Evolutionary conservation across 2,329 filamentous ascomycete species (phyloP).

Genomic region (Pleoardoris graminearum): DNA sequence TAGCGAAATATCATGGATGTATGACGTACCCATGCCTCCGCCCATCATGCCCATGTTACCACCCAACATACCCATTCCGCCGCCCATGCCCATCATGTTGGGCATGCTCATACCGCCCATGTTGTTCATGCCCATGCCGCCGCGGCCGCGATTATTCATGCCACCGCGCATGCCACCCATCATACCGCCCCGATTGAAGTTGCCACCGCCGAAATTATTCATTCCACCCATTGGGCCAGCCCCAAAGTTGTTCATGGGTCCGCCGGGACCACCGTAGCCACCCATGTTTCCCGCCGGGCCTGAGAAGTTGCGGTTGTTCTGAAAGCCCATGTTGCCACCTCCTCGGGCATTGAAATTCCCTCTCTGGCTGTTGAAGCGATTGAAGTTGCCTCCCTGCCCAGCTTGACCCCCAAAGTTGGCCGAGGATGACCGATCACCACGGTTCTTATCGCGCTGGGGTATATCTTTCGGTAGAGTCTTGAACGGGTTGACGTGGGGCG

Average conservation of each 20-base stretch:
- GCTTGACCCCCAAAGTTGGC: conserved; percentile 53
- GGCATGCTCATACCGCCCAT: conserved; percentile 44
- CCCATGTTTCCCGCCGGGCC: conserved; percentile 42
- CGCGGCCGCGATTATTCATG: conserved; percentile 48
- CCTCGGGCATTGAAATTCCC: conserved; percentile 39
- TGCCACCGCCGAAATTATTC: conserved; percentile 44
- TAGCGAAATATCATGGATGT: conserved; percentile 3
- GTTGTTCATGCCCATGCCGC: conserved; percentile 41
- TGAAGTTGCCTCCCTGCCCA: conserved; percentile 49
- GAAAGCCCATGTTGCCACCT: conserved; percentile 38
- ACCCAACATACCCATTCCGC: conserved; percentile 44
- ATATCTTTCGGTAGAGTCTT: conserved; percentile 88
- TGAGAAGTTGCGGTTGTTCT: conserved; percentile 45
- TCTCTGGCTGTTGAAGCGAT: conserved; percentile 35
- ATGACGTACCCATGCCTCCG: conserved; percentile 38
- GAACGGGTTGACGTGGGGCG: conserved; percentile 81
- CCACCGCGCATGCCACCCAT: conserved; percentile 51
- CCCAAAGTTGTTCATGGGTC: conserved; percentile 54
- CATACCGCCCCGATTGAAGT: conserved; percentile 52
- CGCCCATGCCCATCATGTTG: conserved; percentile 47
- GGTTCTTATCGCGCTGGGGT: conserved; percentile 70
- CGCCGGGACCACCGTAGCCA: conserved; percentile 52
- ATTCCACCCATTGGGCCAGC: conserved; percentile 39
- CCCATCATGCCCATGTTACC: conserved; percentile 18
- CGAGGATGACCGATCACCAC: conserved; percentile 58